Percentiles rank a stretch among this genome's conserved stretches.
phyloP scores from a whole-genome alignment of 768 basidiomycete species.

The Solioccasus polychromus region DNA sequence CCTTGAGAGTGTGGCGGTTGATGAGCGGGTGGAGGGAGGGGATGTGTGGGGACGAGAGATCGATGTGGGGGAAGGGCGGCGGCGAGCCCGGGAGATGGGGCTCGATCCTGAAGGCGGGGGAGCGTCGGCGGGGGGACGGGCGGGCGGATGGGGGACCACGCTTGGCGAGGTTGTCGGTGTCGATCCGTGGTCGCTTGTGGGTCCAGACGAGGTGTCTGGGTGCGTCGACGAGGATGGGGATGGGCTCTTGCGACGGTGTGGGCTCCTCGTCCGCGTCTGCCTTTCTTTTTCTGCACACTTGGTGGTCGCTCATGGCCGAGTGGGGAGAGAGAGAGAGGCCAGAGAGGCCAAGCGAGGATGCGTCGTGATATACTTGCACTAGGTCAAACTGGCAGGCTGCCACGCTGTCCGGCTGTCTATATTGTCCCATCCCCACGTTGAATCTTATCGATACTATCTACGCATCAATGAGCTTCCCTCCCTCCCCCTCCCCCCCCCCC shows the following conservation, averaged over 20 bases:
- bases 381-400: constrained; percentile 30
- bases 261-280: constrained; percentile 49
- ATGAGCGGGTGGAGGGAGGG: constrained; percentile 74
- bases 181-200: constrained; percentile 32
- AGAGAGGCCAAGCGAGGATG: constrained; percentile 10
- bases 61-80: constrained; percentile 34
- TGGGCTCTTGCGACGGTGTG: constrained; percentile 29
- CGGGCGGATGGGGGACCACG: constrained; percentile 15
- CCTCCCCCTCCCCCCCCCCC: constrained; percentile 33
- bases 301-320: constrained; percentile 57
- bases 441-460: constrained; percentile 37
- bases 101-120: constrained; percentile 27
- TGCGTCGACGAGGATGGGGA: constrained; percentile 36
- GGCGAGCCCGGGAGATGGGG: constrained; percentile 23
- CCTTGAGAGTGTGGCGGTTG: constrained; percentile 78
- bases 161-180: constrained; percentile 21
- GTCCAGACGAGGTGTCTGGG: constrained; percentile 40
- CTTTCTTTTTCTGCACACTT: constrained; percentile 67
- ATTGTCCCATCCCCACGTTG: too few species aligned
- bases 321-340: constrained; percentile 19
- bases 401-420: constrained; percentile 31
- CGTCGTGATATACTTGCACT: constrained; percentile 34
- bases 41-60: constrained; percentile 50
- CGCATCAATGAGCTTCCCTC: constrained; percentile 60
- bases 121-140: constrained; percentile 19